Base-by-base conservation (phyloP, 2,329 filamentous ascomycete genomes). In the Massarina eburnea region DNA sequence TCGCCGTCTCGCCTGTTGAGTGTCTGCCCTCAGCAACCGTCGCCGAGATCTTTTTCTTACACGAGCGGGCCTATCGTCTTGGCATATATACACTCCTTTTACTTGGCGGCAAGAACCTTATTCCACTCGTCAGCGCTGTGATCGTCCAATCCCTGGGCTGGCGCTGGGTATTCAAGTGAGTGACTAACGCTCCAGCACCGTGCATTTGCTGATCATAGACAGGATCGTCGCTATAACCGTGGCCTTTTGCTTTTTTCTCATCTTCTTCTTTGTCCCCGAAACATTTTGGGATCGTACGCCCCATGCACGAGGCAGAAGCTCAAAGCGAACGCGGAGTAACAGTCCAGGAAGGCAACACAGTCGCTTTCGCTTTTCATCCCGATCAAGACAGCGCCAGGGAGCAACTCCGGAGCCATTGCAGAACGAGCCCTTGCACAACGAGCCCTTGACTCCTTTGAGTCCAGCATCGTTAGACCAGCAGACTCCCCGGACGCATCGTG, bases 241-340 rank as follows among this genome's bases (percentile, higher is more conserved):
- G 26, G 89, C 78, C 0, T 80, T 89, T 38, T 85, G 84, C 48
- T 79, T 84, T 29, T 67, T 82, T 17, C 73, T 95, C 2, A 77
- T 97, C 1, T 96, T 95, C 66, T 77, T 96, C 48, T 95, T 96
- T 58, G 89, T 96, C 0, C 92, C 92, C 0, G 92, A 97, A 72
- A 96, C 91, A 0, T 96, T 96, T 56, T 97, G 92, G 92, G 91
- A 96, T 68, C 80, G 92, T 38, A 86, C 86, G 2, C 91, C 91
- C 8, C 71, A 73, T 22, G 74, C 79, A 24, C 66, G 73, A 36
- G 52, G 45, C 39, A 46, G 61, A 72, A 72, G 48, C 50, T 62
- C 51, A 42, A 66, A 52, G 40, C 54, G 52, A 21, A 56, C 52
- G 12, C 54, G 59, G 29, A 66, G 62, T 42, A 39, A 9, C 72